Percentiles rank a stretch among this genome's conserved stretches.
Evolutionary conservation across 495 filamentous ascomycete genomes (phyloP).

Genomic region (Aspergillus sclerotioniger): DNA sequence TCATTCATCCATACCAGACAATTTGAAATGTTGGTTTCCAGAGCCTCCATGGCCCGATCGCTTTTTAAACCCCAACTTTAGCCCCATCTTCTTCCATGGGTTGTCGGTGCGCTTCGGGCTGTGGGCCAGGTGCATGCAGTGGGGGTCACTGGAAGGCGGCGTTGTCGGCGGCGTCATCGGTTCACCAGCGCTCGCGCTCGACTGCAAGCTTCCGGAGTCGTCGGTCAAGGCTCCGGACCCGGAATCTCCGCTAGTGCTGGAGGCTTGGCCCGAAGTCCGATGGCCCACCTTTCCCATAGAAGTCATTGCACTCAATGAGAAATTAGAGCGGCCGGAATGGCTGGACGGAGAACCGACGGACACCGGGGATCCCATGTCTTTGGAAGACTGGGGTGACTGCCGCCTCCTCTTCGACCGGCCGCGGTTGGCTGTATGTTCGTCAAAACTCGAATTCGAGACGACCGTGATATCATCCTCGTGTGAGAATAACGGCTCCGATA

Average conservation of each 20-base stretch:
- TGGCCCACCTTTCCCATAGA: constrained; percentile 32
- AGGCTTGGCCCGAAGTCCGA: constrained; percentile 35
- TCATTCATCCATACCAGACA: constrained; percentile 36
- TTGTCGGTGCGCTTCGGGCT: constrained; percentile 56
- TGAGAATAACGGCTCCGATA: constrained; percentile 29
- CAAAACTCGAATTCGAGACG: constrained; percentile 29
- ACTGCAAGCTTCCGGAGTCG: constrained; percentile 45
- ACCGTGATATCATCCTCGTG: constrained; percentile 36
- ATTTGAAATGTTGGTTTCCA: constrained; percentile 35
- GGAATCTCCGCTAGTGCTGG: constrained; percentile 40
- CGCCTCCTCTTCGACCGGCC: constrained; percentile 38
- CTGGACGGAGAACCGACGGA: constrained; percentile 22
- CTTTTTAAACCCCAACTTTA: constrained; percentile 69
- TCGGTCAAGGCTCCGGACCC: constrained; percentile 41
- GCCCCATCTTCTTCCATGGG: constrained; percentile 83
- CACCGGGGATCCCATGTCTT: constrained; percentile 34
- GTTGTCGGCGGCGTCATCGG: constrained; percentile 90
- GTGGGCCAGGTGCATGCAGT: constrained; percentile 42
- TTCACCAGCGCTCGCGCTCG: constrained; percentile 51
- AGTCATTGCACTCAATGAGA: constrained; percentile 34
- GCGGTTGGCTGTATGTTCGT: constrained; percentile 33
- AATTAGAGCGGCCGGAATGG: constrained; percentile 29
- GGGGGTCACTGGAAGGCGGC: constrained; percentile 65
- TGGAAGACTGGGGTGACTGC: constrained; percentile 45
- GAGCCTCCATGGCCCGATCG: constrained; percentile 41